Evolutionary conservation across 352 stramenopile genomes (phyloP).

Genomic region (Phytophthora litchii): DNA sequence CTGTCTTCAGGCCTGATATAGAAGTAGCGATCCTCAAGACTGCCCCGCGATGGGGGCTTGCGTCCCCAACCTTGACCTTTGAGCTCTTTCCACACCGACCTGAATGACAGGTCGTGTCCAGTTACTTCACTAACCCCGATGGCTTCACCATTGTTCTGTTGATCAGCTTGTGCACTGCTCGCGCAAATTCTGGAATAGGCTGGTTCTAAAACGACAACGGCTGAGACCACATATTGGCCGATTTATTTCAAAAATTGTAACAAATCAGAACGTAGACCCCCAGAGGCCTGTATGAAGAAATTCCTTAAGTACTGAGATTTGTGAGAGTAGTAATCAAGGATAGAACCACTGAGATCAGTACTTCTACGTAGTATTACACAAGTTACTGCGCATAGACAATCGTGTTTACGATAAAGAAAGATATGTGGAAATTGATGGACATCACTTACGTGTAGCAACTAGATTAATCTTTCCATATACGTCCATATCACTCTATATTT

Average conservation of each 20-base stretch:
- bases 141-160: too few relatives aligned
- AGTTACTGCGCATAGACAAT: too few relatives aligned
- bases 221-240: too few relatives aligned
- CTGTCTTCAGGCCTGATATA: not conserved
- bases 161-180: not conserved
- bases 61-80: slow-evolving; percentile 4
- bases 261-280: too few relatives aligned
- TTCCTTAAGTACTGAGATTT: slow-evolving; percentile 11
- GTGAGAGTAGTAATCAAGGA: slow-evolving; percentile 6
- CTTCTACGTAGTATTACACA: too few relatives aligned
- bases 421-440: not conserved
- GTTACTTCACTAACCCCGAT: slow-evolving; percentile 2
- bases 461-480: not conserved
- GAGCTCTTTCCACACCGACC: slow-evolving; percentile 10
- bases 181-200: slow-evolving; percentile 16
- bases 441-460: not conserved
- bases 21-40: slow-evolving; percentile 8
- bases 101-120: not conserved
- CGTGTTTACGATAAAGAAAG: not conserved
- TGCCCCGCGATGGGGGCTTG: not conserved
- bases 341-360: slow-evolving; percentile 5
- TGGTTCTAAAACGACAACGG: too few relatives aligned
- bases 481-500: too few relatives aligned
- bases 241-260: too few relatives aligned
- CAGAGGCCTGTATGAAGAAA: too few relatives aligned